Base-by-base conservation (phyloP, 1,284 basidiomycete genomes). In the Lentinula novae-zelandiae region DNA sequence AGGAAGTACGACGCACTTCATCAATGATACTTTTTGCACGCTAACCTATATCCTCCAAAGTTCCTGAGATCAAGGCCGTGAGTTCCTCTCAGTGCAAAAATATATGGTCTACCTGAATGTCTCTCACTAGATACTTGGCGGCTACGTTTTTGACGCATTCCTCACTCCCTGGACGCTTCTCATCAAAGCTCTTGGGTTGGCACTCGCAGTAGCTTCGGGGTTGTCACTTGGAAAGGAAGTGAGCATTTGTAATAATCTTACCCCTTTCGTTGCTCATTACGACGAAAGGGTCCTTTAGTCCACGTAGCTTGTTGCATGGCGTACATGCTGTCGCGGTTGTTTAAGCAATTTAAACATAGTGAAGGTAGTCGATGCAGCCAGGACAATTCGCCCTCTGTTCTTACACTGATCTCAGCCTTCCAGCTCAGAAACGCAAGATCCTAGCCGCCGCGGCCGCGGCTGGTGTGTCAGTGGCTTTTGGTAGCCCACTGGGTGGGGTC, bases 41-140 rank as follows among this genome's bases (percentile, higher is more conserved):
- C 49, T 50, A 34, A 50, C n/a, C 22, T 33, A 62, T 36, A 38
- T 38, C 36, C 53, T 59, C 40, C 20, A 12, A 57, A 89, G 87
- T 90, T 66, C 88, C 88, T 15, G 88, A 91, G 72, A 91, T 91
- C 54, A 90, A 91, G 72, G 87, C 88, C 52, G 87, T 88, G 64
- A 53, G 81, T 46, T 15, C 8, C 36, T 76, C 22, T 57, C 17
- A 17, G 48, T 44, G 6, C 49, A 33, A 57, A 50, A 33, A 27
- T 27, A 27, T 27, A 8, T 54, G 7, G 51, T 33, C 50, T 10
- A 53, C 6, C 44, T 33, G 20, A 13, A 15, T 48, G 13, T 40
- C 48, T 38, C 6, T 36, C 2, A 12, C 8, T 40, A 90, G 87
- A 90, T 91, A 60, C 75, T 91, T 31, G 83, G 85, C 49, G 88